A percentile compares a stretch with the other conserved stretches of the same genome.
Conservation (phyloP, 345 rosid genomes). For the Triadica sebifera region DNA sequence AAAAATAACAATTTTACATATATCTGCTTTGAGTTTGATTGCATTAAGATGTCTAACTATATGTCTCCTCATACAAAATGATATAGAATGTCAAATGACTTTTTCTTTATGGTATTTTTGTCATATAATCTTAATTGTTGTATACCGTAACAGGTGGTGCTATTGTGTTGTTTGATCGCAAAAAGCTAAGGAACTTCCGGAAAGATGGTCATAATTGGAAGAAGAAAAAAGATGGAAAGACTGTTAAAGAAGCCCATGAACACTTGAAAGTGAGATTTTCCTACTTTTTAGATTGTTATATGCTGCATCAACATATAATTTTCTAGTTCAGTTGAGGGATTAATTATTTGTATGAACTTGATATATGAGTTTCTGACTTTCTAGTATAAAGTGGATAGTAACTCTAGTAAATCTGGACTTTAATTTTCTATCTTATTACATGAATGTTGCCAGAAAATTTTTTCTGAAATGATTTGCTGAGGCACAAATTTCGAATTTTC, state of each 20-base stretch:
- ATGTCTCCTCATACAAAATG: background rate
- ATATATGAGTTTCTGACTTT: background rate
- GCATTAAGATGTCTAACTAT: background rate
- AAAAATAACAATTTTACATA: background rate
- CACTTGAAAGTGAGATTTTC: slow-evolving; percentile 77
- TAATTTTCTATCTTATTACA: background rate
- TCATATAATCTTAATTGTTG: slow-evolving; percentile 7
- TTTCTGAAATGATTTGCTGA: background rate
- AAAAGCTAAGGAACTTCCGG: slow-evolving; percentile 95
- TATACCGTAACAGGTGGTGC: slow-evolving; percentile 64
- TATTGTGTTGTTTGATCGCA: slow-evolving; percentile 76
- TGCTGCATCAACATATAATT: slow-evolving; percentile 5
- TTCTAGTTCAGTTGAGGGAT: background rate
- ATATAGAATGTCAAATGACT: background rate
- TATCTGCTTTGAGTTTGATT: background rate
- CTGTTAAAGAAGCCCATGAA: slow-evolving; percentile 98
- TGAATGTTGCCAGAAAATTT: background rate
- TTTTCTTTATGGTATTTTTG: background rate
- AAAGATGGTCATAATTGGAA: slow-evolving; percentile 99
- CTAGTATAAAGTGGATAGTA: background rate
- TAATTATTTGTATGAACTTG: slow-evolving; percentile 1
- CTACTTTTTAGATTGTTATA: slow-evolving; percentile 4
- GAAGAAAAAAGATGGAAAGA: slow-evolving; percentile 98
- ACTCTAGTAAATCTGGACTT: background rate
- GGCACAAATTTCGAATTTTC: background rate